phyloP scores from a whole-genome alignment of 768 basidiomycete genomes.

The Macrocybe gigantea region DNA sequence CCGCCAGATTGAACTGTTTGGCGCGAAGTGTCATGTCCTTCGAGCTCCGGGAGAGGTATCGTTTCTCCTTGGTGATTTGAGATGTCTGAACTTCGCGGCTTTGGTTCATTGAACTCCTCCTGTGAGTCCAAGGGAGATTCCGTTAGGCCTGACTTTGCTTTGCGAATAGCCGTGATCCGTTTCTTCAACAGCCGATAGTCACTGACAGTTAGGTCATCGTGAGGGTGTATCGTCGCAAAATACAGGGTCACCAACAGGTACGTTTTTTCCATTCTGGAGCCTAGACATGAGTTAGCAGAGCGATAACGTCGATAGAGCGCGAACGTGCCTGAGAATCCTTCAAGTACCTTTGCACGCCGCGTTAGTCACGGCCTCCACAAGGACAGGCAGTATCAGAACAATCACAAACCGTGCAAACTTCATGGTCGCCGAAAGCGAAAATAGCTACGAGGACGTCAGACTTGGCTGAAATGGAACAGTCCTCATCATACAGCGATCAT shows the following conservation, averaged over 20 bases:
- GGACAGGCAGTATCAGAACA: not conserved
- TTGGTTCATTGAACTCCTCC: no score
- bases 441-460: not conserved
- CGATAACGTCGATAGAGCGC: not conserved
- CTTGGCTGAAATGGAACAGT: not conserved
- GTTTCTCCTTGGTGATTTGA: no score
- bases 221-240: not conserved
- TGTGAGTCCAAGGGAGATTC: slow-evolving; percentile 9
- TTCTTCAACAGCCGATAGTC: slow-evolving; percentile 72
- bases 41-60: no score
- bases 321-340: slow-evolving; percentile 55
- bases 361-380: not conserved
- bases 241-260: slow-evolving; percentile 41
- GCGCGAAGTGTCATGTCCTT: no score
- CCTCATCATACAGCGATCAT: not conserved
- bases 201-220: slow-evolving; percentile 26
- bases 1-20: no score
- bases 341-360: slow-evolving; percentile 43
- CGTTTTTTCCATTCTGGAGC: slow-evolving; percentile 68
- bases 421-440: slow-evolving; percentile 27
- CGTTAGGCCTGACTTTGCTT: slow-evolving; percentile 21
- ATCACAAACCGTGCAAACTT: slow-evolving; percentile 50
- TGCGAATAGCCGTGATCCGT: slow-evolving; percentile 50
- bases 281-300: slow-evolving; percentile 24
- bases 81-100: no score